Percentiles rank a stretch among this genome's conserved stretches.
Evolutionary conservation across 768 basidiomycete genomes (phyloP).

Genomic region (Calocybe indica): DNA sequence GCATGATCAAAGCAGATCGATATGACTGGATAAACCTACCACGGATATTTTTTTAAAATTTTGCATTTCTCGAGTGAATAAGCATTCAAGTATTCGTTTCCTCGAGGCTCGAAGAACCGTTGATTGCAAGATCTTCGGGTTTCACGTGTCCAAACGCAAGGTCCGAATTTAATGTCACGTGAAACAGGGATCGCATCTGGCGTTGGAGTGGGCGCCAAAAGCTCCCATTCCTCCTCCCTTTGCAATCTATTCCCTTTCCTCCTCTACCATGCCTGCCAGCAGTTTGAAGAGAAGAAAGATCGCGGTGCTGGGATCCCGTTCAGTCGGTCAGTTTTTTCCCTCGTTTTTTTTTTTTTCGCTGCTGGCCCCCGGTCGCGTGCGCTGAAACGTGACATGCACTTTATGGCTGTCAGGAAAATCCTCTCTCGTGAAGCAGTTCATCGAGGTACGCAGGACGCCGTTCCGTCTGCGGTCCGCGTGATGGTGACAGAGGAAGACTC

Average conservation of each 20-base stretch:
- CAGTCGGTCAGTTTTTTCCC: conserved; percentile 61
- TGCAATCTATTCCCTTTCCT: background rate
- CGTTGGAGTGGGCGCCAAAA: conserved; percentile 5
- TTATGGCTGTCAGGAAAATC: conserved; percentile 70
- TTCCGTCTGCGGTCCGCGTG: background rate
- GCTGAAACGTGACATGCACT: no score
- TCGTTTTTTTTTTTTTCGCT: conserved; percentile 1
- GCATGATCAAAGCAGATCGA: no score
- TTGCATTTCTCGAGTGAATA: no score
- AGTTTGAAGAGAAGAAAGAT: conserved; percentile 80
- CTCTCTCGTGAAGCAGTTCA: conserved; percentile 90
- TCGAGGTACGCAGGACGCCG: conserved; percentile 41
- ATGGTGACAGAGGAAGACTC: background rate
- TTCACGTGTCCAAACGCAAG: background rate
- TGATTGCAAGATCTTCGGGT: background rate
- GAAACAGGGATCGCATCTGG: conserved; percentile 8
- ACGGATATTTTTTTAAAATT: no score
- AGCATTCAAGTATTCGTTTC: background rate
- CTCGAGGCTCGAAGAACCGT: background rate
- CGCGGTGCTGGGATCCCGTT: conserved; percentile 83
- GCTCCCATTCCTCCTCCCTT: conserved; percentile 5
- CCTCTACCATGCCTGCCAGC: conserved; percentile 17
- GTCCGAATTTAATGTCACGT: conserved; percentile 4
- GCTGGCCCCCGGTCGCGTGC: background rate
- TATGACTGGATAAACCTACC: no score